Evolutionary conservation across 2,329 filamentous ascomycete genomes (phyloP).

Genomic region (Ophiostoma pallidulum): DNA sequence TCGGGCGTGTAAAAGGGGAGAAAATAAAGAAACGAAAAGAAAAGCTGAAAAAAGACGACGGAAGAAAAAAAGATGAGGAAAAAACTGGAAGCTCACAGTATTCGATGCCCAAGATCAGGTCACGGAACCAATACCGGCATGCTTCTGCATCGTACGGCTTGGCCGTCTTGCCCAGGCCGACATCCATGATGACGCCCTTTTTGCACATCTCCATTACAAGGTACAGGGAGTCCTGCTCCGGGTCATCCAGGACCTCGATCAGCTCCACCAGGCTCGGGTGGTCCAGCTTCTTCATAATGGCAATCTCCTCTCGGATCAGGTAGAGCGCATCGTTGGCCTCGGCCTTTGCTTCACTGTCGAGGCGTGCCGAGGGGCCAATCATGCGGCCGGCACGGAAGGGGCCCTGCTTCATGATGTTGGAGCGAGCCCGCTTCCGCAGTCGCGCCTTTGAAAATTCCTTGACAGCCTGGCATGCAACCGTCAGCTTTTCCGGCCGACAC

Average conservation of each 20-base stretch:
- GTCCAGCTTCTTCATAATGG: slow-evolving; percentile 97
- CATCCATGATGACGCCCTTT: slow-evolving; percentile 94
- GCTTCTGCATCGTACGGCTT: slow-evolving; percentile 73
- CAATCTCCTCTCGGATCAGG: slow-evolving; percentile 90
- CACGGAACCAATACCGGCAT: slow-evolving; percentile 87
- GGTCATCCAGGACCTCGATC: slow-evolving; percentile 91
- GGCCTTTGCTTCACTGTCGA: slow-evolving; percentile 35
- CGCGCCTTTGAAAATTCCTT: slow-evolving; percentile 97
- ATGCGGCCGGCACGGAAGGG: slow-evolving; percentile 38
- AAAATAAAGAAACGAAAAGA: too few species aligned
- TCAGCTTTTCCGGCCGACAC: too few species aligned
- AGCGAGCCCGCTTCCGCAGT: slow-evolving; percentile 81
- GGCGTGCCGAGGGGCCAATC: slow-evolving; percentile 18
- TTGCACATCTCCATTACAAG: slow-evolving; percentile 99
- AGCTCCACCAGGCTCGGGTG: slow-evolving; percentile 89
- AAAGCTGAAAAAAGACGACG: neutral
- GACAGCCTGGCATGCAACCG: slow-evolving; percentile 55
- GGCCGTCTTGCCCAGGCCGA: slow-evolving; percentile 74
- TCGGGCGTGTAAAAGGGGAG: too few species aligned
- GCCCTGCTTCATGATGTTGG: slow-evolving; percentile 61
- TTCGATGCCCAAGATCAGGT: slow-evolving; percentile 89
- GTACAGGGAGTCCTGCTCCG: slow-evolving; percentile 89
- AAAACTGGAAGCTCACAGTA: slow-evolving; percentile 53
- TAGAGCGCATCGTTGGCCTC: slow-evolving; percentile 65
- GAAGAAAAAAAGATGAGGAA: too few species aligned